Conservation (phyloP, 2,329 filamentous ascomycete species). For the Pseudogymnoascus sp. region DNA sequence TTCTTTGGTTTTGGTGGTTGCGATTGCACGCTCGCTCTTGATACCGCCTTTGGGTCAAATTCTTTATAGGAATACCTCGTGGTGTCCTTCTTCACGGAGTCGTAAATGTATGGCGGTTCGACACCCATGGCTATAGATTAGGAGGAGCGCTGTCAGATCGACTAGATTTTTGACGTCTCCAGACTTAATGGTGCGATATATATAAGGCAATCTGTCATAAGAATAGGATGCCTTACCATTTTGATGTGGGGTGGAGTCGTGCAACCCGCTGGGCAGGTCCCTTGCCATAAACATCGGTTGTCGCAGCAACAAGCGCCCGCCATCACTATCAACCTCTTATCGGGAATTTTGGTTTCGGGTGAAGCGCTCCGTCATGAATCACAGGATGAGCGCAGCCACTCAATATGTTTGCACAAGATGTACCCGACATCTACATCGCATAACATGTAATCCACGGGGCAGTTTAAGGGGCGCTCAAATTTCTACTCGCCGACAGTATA, state of each 20-base stretch:
- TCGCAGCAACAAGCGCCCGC: conserved; percentile 3
- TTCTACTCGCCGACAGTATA: conserved; percentile 19
- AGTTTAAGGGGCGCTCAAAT: neutral
- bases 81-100: conserved; percentile 37
- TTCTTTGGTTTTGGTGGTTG: conserved; percentile 54
- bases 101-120: conserved; percentile 67
- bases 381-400: conserved; percentile 21
- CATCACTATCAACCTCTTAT: conserved; percentile 8
- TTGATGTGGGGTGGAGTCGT: conserved; percentile 7
- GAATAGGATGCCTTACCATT: neutral
- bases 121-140: conserved; percentile 37
- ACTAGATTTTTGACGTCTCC: neutral
- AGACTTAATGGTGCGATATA: neutral
- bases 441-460: neutral
- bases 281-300: neutral
- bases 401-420: conserved; percentile 25
- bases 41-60: conserved; percentile 86
- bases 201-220: conserved; percentile 1
- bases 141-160: neutral
- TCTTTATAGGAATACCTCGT: conserved; percentile 42
- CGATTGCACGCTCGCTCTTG: conserved; percentile 66
- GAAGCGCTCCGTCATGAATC: conserved; percentile 11
- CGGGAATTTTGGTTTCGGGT: neutral
- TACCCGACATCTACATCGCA: conserved; percentile 5
- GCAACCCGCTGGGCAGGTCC: neutral